phyloP scores from a whole-genome alignment of 805 yeast species.

The Lipomyces sp. region DNA sequence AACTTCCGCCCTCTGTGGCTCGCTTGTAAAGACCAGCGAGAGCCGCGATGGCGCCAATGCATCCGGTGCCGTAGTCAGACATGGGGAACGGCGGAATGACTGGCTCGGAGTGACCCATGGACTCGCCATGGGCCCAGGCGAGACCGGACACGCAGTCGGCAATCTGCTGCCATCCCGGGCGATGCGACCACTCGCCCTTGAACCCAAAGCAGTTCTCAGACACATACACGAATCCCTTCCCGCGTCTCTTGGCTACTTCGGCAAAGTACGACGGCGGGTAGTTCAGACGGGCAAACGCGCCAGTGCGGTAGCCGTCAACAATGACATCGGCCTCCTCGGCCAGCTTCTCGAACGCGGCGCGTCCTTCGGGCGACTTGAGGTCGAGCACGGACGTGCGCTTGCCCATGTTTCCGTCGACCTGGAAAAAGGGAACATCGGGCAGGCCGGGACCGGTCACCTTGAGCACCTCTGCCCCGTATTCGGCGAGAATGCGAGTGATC shows the following conservation, averaged over 20 bases:
- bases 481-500: constrained; percentile 38
- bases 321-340: constrained; percentile 38
- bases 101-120: constrained; percentile 37
- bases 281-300: constrained; percentile 37
- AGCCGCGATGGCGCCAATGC: constrained; percentile 39
- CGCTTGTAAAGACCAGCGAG: constrained; percentile 36
- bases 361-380: constrained; percentile 35
- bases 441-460: constrained; percentile 35
- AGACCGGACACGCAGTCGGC: constrained; percentile 41
- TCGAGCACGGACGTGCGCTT: constrained; percentile 38
- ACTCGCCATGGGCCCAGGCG: constrained; percentile 38
- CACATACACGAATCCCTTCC: constrained; percentile 39
- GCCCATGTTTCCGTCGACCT: constrained; percentile 41
- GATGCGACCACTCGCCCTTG: constrained; percentile 36
- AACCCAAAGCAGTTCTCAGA: constrained; percentile 40
- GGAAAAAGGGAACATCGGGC: constrained; percentile 41
- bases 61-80: constrained; percentile 42
- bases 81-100: constrained; percentile 42
- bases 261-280: constrained; percentile 37
- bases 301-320: constrained; percentile 39
- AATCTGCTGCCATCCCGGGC: constrained; percentile 43
- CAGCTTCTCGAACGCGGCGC: constrained; percentile 35
- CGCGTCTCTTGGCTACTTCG: constrained; percentile 34
- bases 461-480: constrained; percentile 40
- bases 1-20: constrained; percentile 37